A percentile compares a stretch with the other conserved stretches of the same genome.
Evolutionary conservation across 2,329 filamentous ascomycete genomes (phyloP).

Genomic region (Stemphylium vesicarium): DNA sequence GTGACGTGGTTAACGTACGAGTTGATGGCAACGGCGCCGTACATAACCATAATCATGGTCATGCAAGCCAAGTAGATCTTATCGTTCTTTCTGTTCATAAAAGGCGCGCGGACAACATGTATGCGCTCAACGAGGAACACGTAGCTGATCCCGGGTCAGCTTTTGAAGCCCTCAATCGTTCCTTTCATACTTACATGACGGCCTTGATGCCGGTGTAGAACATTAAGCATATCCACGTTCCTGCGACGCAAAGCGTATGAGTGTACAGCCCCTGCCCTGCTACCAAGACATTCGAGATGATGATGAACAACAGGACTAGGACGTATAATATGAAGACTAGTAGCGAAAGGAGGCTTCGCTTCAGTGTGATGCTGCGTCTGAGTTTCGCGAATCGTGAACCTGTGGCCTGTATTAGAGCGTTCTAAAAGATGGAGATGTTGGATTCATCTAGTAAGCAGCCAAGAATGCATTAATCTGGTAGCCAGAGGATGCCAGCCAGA

Average conservation of each 20-base stretch:
- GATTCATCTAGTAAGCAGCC: too few species aligned
- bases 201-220: slow-evolving; percentile 46
- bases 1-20: slow-evolving; percentile 39
- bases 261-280: slow-evolving; percentile 37
- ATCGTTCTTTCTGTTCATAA: slow-evolving; percentile 39
- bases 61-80: slow-evolving; percentile 42
- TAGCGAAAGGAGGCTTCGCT: slow-evolving; percentile 23
- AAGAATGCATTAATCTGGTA: too few species aligned
- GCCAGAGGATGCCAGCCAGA: too few species aligned
- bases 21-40: slow-evolving; percentile 30
- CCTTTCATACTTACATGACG: slow-evolving; percentile 19
- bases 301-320: slow-evolving; percentile 26
- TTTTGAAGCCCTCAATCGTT: neutral
- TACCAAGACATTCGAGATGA: slow-evolving; percentile 31
- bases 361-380: neutral
- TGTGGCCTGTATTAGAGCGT: neutral
- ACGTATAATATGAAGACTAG: slow-evolving; percentile 26
- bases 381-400: slow-evolving; percentile 3
- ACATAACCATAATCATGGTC: slow-evolving; percentile 27
- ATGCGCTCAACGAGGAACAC: slow-evolving; percentile 50
- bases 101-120: slow-evolving; percentile 44
- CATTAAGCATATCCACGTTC: slow-evolving; percentile 46
- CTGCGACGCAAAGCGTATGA: slow-evolving; percentile 34
- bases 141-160: slow-evolving; percentile 28
- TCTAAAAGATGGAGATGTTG: too few species aligned